These are phyloP conservation scores for Gymnopus androsaceus DNA, from an alignment of 1,284 basidiomycete species.

Conservation along the genomic window DNA sequence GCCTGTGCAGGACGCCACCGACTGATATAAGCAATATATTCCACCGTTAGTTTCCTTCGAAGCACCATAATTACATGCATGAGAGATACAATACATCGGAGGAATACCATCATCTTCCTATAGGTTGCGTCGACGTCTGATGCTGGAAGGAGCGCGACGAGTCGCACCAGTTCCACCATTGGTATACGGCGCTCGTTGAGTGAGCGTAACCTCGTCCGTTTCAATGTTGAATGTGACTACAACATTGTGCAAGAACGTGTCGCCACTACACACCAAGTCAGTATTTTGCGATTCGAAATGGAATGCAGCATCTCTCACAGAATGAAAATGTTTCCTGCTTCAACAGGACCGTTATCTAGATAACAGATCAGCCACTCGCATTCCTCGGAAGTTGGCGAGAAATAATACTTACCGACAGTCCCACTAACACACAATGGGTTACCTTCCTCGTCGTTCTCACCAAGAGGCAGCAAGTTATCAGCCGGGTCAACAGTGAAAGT, in stretches of 20 bases:
- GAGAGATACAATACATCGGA: too few relatives aligned
- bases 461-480: constrained; percentile 24
- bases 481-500: constrained; percentile 22
- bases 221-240: constrained; percentile 19
- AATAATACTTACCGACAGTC: not conserved
- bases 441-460: constrained; percentile 18
- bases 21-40: too few relatives aligned
- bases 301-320: not conserved
- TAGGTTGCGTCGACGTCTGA: not conserved
- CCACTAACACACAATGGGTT: constrained; percentile 10
- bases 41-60: too few relatives aligned
- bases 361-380: too few relatives aligned
- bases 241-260: constrained; percentile 25
- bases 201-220: constrained; percentile 12
- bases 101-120: too few relatives aligned
- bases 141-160: not conserved
- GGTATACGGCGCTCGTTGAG: constrained; percentile 12
- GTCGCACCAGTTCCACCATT: not conserved
- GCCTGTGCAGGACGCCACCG: too few relatives aligned
- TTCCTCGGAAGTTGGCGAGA: too few relatives aligned
- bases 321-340: constrained; percentile 9
- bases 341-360: constrained; percentile 3
- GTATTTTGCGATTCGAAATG: too few relatives aligned
- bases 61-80: too few relatives aligned
- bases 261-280: not conserved